phyloP scores from a whole-genome alignment of 805 yeast species.

The Danielia oregonensis region DNA sequence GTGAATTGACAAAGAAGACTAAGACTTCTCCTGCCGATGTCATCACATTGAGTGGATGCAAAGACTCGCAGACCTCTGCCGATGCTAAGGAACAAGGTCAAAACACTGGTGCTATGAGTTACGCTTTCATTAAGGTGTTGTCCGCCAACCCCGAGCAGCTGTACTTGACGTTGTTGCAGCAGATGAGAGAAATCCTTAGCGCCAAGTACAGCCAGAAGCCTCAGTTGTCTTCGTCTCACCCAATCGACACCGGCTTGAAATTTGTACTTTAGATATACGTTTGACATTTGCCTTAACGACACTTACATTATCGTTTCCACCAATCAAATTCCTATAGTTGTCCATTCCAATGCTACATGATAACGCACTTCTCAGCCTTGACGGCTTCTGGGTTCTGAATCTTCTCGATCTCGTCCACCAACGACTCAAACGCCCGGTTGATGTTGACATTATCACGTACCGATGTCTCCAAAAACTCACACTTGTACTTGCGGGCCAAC shows the following conservation, averaged over 20 bases:
- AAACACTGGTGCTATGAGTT: constrained; percentile 39
- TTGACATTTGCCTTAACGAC: too few species aligned
- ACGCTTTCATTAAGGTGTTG: constrained; percentile 31
- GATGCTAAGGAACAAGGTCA: constrained; percentile 35
- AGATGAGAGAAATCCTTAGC: constrained; percentile 31
- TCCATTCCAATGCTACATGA: constrained; percentile 31
- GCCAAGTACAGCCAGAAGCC: constrained; percentile 37
- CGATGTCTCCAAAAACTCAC: constrained; percentile 46
- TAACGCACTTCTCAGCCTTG: constrained; percentile 47
- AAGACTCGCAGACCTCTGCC: constrained; percentile 40
- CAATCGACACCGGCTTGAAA: constrained; percentile 35
- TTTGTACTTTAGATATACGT: constrained; percentile 29
- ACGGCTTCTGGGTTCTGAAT: constrained; percentile 50
- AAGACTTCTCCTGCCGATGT: constrained; percentile 39
- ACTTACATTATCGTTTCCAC: too few species aligned
- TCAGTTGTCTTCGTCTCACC: constrained; percentile 37
- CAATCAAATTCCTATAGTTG: too few species aligned
- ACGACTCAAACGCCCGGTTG: constrained; percentile 55
- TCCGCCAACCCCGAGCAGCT: constrained; percentile 28
- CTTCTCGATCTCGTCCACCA: constrained; percentile 54
- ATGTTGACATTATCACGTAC: constrained; percentile 47
- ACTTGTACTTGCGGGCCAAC: constrained; percentile 41
- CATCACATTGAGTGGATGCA: constrained; percentile 35
- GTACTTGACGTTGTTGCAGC: constrained; percentile 32
- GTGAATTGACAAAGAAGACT: constrained; percentile 4